Evolutionary conservation across 1,139 yeast genomes (phyloP), one percentile per base, ranked within the genome.

Genomic region (Kodamaea arcana): DNA sequence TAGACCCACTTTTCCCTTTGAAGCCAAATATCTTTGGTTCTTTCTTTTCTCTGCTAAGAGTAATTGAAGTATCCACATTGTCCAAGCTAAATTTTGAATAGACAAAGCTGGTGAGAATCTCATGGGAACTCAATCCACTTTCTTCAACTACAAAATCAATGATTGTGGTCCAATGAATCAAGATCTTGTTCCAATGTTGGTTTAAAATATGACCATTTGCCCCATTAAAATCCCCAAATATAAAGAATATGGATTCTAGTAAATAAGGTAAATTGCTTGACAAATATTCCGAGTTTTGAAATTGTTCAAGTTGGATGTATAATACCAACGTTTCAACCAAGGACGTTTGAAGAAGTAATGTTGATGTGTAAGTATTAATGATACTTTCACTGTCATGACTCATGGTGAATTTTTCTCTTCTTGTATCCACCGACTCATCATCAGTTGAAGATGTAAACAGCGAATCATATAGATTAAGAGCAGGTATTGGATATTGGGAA

Each of bases 221-320:
- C 18, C 37, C 30, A 30, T 47, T 45, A 30, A 62, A 33, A 3
- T 51, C 59, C 15, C 54, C 53, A 40, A 69, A 67, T 37, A 62
- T 65, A 23, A 37, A 39, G 21, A 70, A 52, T 3, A 67, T 52
- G 2, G 40, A 32, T 31, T 65, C 70, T 21, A 70, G 41, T 23
- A 69, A 58, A 3, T 27, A 33, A 1, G 52, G 42, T 24, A 68
- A 43, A 29, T 62, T 63, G 3, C 40, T 30, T 0, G 71, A 48
- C 27, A 69, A 52, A 36, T 46, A 69, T 20, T 67, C 72, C 1
- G 61, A 50, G 36, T 65, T 59, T 43, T 69, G 74, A 36, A 68
- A 63, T 42, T 63, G 72, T 42, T 67, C 70, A 21, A 70, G 51
- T 45, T 69, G 75, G 25, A 66, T 47, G 44, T 65, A 69, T 23